Percentiles rank a stretch among this genome's conserved stretches.
Conservation (phyloP, 345 rosid genomes). For the Moricandia arvensis region DNA sequence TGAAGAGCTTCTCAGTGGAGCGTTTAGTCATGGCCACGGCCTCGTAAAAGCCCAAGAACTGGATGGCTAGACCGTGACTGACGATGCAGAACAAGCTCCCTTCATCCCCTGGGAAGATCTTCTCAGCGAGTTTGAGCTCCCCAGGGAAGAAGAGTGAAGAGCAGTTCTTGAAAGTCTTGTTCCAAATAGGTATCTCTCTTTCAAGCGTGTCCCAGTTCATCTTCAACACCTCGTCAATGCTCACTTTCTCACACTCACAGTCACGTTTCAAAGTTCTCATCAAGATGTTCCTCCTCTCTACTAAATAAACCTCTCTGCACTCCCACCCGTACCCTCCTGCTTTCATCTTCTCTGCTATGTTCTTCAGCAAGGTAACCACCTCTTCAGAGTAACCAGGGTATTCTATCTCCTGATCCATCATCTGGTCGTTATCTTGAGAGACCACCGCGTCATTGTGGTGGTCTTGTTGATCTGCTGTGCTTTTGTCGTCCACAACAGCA, state of each 20-base stretch:
- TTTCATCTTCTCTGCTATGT: conserved; percentile 61
- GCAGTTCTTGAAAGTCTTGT: conserved; percentile 57
- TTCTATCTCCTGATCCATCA: conserved; percentile 23
- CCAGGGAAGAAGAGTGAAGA: conserved; percentile 50
- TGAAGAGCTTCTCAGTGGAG: conserved; percentile 76
- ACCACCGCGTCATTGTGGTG: conserved; percentile 30
- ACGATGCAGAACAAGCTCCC: conserved; percentile 54
- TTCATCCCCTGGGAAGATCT: conserved; percentile 43
- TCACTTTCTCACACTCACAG: conserved; percentile 65
- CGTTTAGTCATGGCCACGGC: conserved; percentile 71
- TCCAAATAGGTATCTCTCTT: conserved; percentile 73
- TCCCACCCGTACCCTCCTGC: conserved; percentile 66
- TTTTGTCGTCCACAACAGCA: conserved; percentile 14
- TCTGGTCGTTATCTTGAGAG: conserved; percentile 23
- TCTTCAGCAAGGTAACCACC: conserved; percentile 43
- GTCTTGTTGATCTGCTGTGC: conserved; percentile 23
- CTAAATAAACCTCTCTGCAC: conserved; percentile 63
- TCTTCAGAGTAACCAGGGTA: conserved; percentile 50
- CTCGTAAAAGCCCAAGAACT: conserved; percentile 69
- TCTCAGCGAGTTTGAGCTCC: conserved; percentile 54
- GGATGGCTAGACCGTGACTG: conserved; percentile 52
- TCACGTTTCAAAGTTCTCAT: conserved; percentile 48
- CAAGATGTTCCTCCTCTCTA: conserved; percentile 55
- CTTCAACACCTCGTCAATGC: conserved; percentile 80
- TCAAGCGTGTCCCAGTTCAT: conserved; percentile 77